These are phyloP conservation scores for Mortierella sp. DNA, from an alignment of 371 early-diverging fungal genomes.

Conservation along the genomic window DNA sequence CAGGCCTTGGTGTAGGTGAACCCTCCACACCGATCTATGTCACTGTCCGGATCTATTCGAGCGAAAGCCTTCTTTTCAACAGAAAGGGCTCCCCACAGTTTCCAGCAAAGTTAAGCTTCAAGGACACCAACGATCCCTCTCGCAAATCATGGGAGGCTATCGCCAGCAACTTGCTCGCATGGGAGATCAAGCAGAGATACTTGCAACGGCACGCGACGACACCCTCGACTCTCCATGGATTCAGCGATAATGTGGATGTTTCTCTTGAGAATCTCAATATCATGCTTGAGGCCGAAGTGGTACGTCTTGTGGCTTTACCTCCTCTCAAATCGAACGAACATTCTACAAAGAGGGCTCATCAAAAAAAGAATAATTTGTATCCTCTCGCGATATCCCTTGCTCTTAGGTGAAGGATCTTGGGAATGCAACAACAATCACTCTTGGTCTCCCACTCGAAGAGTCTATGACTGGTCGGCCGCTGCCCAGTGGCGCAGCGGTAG, in stretches of 20 bases:
- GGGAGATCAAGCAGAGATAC: constrained; percentile 15
- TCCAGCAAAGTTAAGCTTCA: constrained; percentile 22
- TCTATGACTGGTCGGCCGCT: not conserved
- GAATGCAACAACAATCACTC: constrained; percentile 13
- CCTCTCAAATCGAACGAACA: too few species aligned
- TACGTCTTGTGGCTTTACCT: constrained; percentile 1
- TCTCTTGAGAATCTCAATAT: constrained; percentile 4
- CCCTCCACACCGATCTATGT: constrained; percentile 12
- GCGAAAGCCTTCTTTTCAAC: constrained; percentile 34
- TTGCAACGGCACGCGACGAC: not conserved
- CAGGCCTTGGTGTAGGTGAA: not conserved
- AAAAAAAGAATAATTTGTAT: not conserved
- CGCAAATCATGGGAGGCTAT: constrained; percentile 23
- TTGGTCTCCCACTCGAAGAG: not conserved
- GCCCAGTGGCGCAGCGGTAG: constrained; percentile 17
- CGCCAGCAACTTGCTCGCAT: constrained; percentile 34
- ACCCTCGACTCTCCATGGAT: not conserved
- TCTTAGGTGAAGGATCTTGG: constrained; percentile 27
- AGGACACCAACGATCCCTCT: not conserved
- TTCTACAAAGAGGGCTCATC: too few species aligned
- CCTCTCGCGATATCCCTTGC: too few species aligned
- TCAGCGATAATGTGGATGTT: constrained; percentile 15
- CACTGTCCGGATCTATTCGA: constrained; percentile 32
- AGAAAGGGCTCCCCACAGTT: constrained; percentile 14
- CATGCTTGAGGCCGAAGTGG: constrained; percentile 9